These are phyloP conservation scores for Kwoniella shivajii DNA, from an alignment of 1,284 basidiomycete genomes.

Conservation along the genomic window DNA sequence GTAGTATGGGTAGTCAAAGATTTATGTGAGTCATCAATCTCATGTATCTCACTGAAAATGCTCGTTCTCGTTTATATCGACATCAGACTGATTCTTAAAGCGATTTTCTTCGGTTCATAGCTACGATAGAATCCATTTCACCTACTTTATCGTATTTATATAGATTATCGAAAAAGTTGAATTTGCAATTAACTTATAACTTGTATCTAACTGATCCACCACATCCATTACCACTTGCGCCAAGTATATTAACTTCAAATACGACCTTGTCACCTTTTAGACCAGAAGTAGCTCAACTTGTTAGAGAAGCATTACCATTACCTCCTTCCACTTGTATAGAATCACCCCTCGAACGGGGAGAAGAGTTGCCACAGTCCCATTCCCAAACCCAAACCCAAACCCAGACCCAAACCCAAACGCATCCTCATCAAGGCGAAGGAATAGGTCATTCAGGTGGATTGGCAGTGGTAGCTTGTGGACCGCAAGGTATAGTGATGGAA, in stretches of 20 bases:
- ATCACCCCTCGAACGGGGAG: no score
- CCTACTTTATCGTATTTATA: slow-evolving; percentile 38
- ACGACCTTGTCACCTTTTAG: slow-evolving; percentile 40
- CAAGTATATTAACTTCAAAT: slow-evolving; percentile 20
- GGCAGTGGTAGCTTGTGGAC: slow-evolving; percentile 49
- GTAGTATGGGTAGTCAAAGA: slow-evolving; percentile 49
- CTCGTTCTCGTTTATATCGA: not conserved
- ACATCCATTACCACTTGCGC: slow-evolving; percentile 28
- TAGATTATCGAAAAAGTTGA: slow-evolving; percentile 19
- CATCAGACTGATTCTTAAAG: not conserved
- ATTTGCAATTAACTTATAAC: slow-evolving; percentile 29
- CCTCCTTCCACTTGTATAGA: slow-evolving; percentile 5
- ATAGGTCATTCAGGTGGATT: slow-evolving; percentile 36
- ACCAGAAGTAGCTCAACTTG: slow-evolving; percentile 43
- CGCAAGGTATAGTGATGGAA: slow-evolving; percentile 46
- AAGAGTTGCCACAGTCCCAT: no score
- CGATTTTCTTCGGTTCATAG: slow-evolving; percentile 12
- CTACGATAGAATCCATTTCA: slow-evolving; percentile 41
- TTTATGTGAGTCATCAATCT: slow-evolving; percentile 33
- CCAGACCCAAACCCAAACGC: not conserved
- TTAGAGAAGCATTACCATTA: slow-evolving; percentile 35
- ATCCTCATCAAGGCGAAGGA: not conserved
- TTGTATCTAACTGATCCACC: slow-evolving; percentile 46
- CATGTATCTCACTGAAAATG: not conserved
- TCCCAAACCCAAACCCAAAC: no score